Conservation (phyloP, 192 early-diverging fungal species). For the Linnemannia schmuckeri region DNA sequence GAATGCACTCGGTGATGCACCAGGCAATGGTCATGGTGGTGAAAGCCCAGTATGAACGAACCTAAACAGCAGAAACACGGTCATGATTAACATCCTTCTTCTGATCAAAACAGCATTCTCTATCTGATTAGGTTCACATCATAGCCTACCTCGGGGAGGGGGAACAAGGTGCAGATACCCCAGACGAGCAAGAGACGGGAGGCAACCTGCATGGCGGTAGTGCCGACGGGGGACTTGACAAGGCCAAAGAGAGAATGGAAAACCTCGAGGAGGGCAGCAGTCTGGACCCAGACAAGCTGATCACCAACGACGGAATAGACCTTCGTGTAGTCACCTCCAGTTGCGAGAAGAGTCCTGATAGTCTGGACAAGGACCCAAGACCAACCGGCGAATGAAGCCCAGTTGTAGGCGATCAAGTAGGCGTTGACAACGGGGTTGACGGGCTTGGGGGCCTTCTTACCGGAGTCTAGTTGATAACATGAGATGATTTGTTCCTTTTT, state of each 20-base stretch:
- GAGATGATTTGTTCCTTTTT: not conserved
- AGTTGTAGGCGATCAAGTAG: conserved; percentile 92
- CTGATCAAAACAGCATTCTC: not conserved
- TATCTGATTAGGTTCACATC: not conserved
- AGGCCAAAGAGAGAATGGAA: conserved; percentile 67
- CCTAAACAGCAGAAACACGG: conserved; percentile 41
- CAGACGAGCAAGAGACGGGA: conserved; percentile 90
- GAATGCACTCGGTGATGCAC: conserved; percentile 91
- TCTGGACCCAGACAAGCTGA: conserved; percentile 81
- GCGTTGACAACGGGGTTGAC: conserved; percentile 54
- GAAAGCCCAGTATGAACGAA: conserved; percentile 75
- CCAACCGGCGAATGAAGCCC: conserved; percentile 88
- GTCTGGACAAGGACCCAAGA: conserved; percentile 74
- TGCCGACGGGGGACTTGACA: conserved; percentile 84
- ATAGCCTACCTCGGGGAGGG: conserved; percentile 65
- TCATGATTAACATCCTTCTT: not conserved
- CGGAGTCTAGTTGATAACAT: conserved; percentile 19
- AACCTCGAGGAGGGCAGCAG: conserved; percentile 87
- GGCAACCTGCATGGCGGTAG: conserved; percentile 88
- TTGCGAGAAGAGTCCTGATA: conserved; percentile 62
- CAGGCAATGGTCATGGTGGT: conserved; percentile 91
- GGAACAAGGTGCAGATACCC: conserved; percentile 80
- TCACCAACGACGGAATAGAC: conserved; percentile 77
- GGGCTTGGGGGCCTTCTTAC: conserved; percentile 50
- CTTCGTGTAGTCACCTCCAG: conserved; percentile 67